Evolutionary conservation across 2,329 filamentous ascomycete genomes (phyloP).

Genomic region (Calonectria pseudoreteaudii): DNA sequence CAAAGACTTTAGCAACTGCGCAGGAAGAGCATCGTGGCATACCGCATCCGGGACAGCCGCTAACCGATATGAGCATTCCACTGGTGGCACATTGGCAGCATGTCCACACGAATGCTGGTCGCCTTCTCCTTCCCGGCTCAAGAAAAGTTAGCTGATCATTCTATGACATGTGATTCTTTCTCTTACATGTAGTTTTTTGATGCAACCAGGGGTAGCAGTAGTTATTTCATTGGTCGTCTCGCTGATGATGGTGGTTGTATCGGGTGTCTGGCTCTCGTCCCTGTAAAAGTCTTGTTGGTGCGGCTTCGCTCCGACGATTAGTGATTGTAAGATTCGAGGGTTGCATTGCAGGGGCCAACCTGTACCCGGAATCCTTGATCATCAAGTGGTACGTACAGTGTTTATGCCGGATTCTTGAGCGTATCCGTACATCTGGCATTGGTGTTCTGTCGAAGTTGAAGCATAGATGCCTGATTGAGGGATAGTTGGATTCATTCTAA

Average conservation of each 20-base stretch:
- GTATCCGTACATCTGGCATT: neutral
- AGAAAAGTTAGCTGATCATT: neutral
- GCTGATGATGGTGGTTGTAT: neutral
- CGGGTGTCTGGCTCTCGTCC: neutral
- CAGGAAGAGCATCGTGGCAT: neutral
- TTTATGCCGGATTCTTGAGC: neutral
- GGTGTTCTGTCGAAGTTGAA: neutral
- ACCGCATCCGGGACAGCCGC: neutral
- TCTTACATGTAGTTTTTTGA: neutral
- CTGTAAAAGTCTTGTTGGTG: neutral
- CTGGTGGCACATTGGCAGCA: neutral
- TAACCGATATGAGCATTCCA: neutral
- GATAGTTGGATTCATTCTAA: neutral
- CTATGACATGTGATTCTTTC: neutral
- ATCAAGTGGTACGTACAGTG: neutral
- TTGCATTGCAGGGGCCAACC: neutral
- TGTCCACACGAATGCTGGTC: neutral
- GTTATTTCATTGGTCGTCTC: neutral
- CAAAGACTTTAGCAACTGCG: neutral
- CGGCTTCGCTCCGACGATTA: neutral
- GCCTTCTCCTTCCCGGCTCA: neutral
- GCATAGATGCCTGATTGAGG: neutral
- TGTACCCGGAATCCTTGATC: neutral
- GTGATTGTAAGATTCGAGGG: neutral
- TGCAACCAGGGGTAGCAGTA: neutral